These are phyloP conservation scores for Pseudocercospora musae DNA, from an alignment of 2,329 filamentous ascomycete genomes.

Conservation along the genomic window DNA sequence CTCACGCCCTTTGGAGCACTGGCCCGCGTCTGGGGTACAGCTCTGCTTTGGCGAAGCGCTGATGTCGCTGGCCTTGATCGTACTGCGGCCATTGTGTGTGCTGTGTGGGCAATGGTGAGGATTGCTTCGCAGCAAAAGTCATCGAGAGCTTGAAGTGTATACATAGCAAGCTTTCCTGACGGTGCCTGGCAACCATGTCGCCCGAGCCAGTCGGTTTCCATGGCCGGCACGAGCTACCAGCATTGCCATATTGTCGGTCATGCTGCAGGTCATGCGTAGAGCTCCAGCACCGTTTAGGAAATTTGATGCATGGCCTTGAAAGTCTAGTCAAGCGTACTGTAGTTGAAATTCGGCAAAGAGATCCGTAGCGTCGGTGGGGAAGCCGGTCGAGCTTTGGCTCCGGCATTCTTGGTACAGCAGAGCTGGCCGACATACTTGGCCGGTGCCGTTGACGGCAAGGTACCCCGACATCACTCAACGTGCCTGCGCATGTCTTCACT, in stretches of 20 bases:
- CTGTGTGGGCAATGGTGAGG: neutral
- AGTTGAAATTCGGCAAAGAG: neutral
- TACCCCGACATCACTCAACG: neutral
- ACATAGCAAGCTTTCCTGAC: neutral
- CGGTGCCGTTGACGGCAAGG: neutral
- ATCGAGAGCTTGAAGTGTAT: neutral
- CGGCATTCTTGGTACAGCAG: neutral
- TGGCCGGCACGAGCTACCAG: neutral
- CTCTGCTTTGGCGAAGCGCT: conserved; percentile 1
- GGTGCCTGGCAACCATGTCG: neutral
- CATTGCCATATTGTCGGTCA: neutral
- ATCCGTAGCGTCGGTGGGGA: neutral
- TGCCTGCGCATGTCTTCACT: neutral
- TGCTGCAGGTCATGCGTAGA: neutral
- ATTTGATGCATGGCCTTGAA: neutral
- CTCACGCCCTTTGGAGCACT: conserved; percentile 3
- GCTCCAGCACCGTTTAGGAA: neutral
- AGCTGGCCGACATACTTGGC: too few relatives aligned
- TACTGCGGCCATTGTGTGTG: neutral
- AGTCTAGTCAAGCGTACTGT: neutral
- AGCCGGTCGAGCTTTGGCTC: neutral
- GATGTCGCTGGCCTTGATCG: neutral
- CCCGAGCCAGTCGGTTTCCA: neutral
- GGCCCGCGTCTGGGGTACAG: neutral
- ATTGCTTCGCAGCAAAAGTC: neutral